Conservation (phyloP, 1,284 basidiomycete species). For the Boletus sp. region DNA sequence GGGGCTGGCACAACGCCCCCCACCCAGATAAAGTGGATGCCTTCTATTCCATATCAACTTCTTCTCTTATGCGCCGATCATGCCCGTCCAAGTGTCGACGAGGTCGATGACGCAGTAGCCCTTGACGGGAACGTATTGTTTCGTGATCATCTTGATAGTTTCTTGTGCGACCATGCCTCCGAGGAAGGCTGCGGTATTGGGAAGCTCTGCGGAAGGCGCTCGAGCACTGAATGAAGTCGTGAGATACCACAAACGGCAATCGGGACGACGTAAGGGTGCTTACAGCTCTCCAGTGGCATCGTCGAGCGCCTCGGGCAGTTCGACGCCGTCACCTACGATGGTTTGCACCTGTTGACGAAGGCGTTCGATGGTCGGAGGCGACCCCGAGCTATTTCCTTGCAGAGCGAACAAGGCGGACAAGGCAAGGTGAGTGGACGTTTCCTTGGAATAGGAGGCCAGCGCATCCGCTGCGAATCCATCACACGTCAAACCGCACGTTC, state of each 20-base stretch:
- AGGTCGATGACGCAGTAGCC: conserved; percentile 88
- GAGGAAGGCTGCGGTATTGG: conserved; percentile 90
- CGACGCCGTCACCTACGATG: conserved; percentile 37
- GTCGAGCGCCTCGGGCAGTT: conserved; percentile 60
- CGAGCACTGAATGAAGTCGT: conserved; percentile 52
- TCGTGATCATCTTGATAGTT: conserved; percentile 95
- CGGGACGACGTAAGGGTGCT: conserved; percentile 27
- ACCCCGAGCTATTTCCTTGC: conserved; percentile 30
- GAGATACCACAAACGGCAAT: background rate
- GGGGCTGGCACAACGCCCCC: background rate
- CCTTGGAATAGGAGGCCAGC: conserved; percentile 44
- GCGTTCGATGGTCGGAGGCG: conserved; percentile 33
- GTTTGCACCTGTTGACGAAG: conserved; percentile 35
- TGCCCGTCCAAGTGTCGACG: conserved; percentile 75
- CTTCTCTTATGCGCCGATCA: conserved; percentile 36
- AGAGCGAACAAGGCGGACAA: conserved; percentile 58
- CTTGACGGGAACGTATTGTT: conserved; percentile 91
- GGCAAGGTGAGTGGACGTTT: conserved; percentile 63
- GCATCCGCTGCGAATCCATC: conserved; percentile 35
- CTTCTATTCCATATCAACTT: background rate
- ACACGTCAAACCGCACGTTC: background rate
- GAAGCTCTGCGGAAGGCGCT: conserved; percentile 82
- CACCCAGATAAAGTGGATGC: background rate
- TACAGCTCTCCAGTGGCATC: conserved; percentile 80
- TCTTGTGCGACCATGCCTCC: conserved; percentile 98